These are phyloP conservation scores for Spathaspora girioi DNA, from an alignment of 805 yeast species.

Conservation along the genomic window DNA sequence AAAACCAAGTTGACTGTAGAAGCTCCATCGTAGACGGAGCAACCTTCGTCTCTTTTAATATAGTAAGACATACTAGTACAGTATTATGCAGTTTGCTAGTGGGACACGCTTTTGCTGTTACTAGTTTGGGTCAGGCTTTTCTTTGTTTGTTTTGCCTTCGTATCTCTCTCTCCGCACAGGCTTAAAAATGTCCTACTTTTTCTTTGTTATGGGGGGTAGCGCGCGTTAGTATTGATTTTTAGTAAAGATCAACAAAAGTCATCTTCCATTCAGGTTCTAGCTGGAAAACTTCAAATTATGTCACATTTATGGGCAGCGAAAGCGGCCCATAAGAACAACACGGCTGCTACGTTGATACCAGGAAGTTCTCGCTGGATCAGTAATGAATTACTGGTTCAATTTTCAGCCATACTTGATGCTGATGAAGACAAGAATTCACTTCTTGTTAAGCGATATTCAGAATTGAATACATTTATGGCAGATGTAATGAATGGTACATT, in stretches of 20 bases:
- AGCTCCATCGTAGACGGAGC: constrained; percentile 48
- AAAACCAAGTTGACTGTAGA: constrained; percentile 45
- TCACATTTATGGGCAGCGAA: constrained; percentile 27
- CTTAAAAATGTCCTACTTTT: not conserved
- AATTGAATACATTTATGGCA: constrained; percentile 39
- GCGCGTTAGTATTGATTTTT: not conserved
- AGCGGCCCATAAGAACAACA: constrained; percentile 17
- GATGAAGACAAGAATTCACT: constrained; percentile 38
- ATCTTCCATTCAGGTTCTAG: not conserved
- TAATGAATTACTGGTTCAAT: constrained; percentile 30
- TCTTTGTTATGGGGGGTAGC: not conserved
- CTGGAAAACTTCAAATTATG: not conserved
- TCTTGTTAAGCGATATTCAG: constrained; percentile 35
- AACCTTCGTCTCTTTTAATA: constrained; percentile 13
- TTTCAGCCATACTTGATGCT: constrained; percentile 34
- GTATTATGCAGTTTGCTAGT: not conserved
- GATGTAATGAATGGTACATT: constrained; percentile 18
- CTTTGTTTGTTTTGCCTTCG: not conserved
- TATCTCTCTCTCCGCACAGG: not conserved
- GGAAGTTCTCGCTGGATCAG: constrained; percentile 54
- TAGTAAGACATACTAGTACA: not conserved
- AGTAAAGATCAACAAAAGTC: not conserved
- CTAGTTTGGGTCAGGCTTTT: not conserved
- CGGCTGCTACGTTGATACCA: constrained; percentile 32
- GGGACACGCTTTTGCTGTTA: no score